Evolutionary conservation across 208 protist genomes (phyloP).

Genomic region (Leishmania mexicana): DNA sequence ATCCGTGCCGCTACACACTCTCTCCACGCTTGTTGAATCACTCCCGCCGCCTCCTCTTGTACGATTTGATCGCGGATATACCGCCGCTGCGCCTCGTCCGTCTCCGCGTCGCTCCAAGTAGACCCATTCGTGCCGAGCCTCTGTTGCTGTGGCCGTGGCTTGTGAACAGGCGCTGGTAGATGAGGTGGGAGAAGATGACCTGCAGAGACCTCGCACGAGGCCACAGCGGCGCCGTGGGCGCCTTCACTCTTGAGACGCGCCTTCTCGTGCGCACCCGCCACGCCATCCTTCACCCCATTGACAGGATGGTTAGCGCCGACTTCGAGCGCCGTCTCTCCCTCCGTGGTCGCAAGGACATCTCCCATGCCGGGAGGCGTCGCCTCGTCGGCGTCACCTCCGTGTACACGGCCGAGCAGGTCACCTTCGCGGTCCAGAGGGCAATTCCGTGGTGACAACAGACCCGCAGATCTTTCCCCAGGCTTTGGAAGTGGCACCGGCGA

Average conservation of each 20-base stretch:
- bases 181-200: too few species aligned
- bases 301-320: background rate
- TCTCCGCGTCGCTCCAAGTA: background rate
- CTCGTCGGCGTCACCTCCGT: background rate
- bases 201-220: background rate
- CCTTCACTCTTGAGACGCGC: background rate
- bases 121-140: background rate
- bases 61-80: conserved; percentile 39
- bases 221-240: background rate
- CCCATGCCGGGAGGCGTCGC: background rate
- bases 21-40: conserved; percentile 62
- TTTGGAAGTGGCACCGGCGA: background rate
- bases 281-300: background rate
- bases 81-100: conserved; percentile 20
- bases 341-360: background rate
- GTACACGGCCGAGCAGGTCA: background rate
- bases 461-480: background rate
- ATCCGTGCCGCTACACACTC: background rate
- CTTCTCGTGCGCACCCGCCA: background rate
- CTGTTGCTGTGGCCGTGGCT: background rate
- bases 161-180: background rate
- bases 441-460: background rate
- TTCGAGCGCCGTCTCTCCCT: background rate
- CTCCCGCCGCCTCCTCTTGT: conserved; percentile 48
- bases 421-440: background rate